phyloP scores from a whole-genome alignment of 2,329 filamentous ascomycete species.

The Drechmeria coniospora region DNA sequence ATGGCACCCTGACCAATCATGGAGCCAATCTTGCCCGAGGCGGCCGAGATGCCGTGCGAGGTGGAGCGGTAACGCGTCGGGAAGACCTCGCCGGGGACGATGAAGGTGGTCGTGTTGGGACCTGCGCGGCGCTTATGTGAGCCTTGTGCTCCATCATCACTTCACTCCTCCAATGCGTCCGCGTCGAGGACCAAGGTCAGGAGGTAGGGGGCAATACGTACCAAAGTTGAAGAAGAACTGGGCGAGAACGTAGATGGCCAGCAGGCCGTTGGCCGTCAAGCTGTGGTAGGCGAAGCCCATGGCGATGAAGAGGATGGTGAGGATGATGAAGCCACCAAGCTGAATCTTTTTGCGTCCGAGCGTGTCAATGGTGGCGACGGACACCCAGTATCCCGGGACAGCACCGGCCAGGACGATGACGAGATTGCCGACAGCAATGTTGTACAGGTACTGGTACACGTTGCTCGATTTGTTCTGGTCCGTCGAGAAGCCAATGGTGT shows the following conservation, averaged over 20 bases:
- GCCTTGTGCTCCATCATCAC: not conserved
- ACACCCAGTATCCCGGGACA: slow-evolving; percentile 72
- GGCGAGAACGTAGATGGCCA: slow-evolving; percentile 39
- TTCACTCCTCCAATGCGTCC: no score
- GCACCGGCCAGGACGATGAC: slow-evolving; percentile 66
- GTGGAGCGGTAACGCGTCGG: slow-evolving; percentile 41
- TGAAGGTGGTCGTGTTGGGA: slow-evolving; percentile 41
- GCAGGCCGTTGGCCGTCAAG: slow-evolving; percentile 34
- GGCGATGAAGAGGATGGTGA: slow-evolving; percentile 44
- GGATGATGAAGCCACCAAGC: slow-evolving; percentile 43
- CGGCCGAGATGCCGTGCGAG: slow-evolving; percentile 41
- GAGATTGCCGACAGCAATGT: slow-evolving; percentile 63
- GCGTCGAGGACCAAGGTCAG: not conserved
- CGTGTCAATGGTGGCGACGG: slow-evolving; percentile 57
- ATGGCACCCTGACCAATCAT: slow-evolving; percentile 44
- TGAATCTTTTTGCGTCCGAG: slow-evolving; percentile 68
- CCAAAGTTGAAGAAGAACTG: slow-evolving; percentile 46
- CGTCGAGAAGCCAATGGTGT: slow-evolving; percentile 53
- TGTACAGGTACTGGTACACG: slow-evolving; percentile 56
- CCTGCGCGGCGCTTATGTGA: slow-evolving; percentile 11
- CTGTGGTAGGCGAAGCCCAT: slow-evolving; percentile 48
- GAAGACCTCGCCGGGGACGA: slow-evolving; percentile 41
- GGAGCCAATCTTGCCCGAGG: slow-evolving; percentile 38
- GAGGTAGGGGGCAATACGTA: slow-evolving; percentile 3
- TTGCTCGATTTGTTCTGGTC: slow-evolving; percentile 25